Conservation (phyloP, 176 grass and related monocot genomes). For the Melocanna baccifera region DNA sequence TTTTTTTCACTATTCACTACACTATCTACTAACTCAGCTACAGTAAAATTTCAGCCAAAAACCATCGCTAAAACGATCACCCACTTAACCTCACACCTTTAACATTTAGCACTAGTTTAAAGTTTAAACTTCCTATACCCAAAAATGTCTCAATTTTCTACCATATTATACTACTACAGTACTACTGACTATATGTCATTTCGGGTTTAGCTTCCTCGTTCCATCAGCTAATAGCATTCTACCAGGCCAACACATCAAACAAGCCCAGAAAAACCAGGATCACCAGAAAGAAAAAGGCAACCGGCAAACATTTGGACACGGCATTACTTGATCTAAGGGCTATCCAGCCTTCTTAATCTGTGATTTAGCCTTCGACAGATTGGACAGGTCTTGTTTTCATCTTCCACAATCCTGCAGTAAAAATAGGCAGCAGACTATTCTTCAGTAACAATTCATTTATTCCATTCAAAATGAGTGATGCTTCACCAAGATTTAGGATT, state of each 20-base stretch:
- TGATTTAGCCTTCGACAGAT: constrained; percentile 34
- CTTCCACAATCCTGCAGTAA: neutral
- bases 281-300: neutral
- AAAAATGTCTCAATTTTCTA: neutral
- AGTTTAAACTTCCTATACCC: neutral
- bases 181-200: neutral
- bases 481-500: neutral
- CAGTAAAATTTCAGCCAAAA: too few species aligned
- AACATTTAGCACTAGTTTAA: neutral
- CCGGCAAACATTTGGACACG: neutral
- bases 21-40: too few species aligned
- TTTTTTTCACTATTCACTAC: too few species aligned
- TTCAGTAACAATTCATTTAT: neutral
- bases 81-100: neutral
- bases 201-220: neutral
- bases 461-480: neutral
- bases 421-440: neutral
- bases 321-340: neutral
- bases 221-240: neutral
- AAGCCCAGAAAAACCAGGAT: neutral
- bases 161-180: neutral
- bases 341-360: neutral
- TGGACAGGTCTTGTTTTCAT: constrained; percentile 32
- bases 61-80: too few species aligned
- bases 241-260: neutral